Conservation (phyloP, 78 protist genomes). For the Polysphondylium violaceum region DNA sequence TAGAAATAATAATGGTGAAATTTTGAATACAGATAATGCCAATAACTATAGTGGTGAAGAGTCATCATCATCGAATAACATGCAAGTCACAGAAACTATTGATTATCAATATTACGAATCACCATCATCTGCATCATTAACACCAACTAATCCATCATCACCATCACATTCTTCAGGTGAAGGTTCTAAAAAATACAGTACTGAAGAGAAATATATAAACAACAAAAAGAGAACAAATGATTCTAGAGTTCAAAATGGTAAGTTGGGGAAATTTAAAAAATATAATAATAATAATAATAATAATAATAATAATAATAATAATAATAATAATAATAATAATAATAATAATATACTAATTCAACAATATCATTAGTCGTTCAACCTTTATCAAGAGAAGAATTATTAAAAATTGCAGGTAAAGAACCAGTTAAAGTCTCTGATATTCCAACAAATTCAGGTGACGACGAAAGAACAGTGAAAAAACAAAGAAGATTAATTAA, state of each 20-base stretch:
- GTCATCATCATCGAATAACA: background rate
- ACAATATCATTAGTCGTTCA: conserved; percentile 63
- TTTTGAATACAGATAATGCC: background rate
- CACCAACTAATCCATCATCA: background rate
- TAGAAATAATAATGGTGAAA: background rate
- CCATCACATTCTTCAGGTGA: background rate
- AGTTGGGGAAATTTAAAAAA: background rate
- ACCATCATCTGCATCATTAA: conserved; percentile 1
- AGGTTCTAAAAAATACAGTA: background rate
- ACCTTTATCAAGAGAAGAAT: conserved; percentile 73
- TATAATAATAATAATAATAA: background rate
- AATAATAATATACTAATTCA: background rate
- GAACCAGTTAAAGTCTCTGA: conserved; percentile 57
- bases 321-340: background rate
- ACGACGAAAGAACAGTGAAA: conserved; percentile 64
- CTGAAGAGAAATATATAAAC: background rate
- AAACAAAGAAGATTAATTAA: conserved; percentile 82
- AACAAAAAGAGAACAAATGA: conserved; percentile 56
- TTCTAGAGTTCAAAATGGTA: conserved; percentile 68
- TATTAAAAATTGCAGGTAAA: conserved; percentile 59
- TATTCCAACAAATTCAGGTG: conserved; percentile 11
- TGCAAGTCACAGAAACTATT: background rate
- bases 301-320: no score
- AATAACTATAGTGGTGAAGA: conserved; percentile 13
- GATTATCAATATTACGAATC: background rate